A percentile compares a stretch with the other conserved stretches of the same genome.
Conservation (phyloP, 768 basidiomycete species). For the Mycena capillaripes region DNA sequence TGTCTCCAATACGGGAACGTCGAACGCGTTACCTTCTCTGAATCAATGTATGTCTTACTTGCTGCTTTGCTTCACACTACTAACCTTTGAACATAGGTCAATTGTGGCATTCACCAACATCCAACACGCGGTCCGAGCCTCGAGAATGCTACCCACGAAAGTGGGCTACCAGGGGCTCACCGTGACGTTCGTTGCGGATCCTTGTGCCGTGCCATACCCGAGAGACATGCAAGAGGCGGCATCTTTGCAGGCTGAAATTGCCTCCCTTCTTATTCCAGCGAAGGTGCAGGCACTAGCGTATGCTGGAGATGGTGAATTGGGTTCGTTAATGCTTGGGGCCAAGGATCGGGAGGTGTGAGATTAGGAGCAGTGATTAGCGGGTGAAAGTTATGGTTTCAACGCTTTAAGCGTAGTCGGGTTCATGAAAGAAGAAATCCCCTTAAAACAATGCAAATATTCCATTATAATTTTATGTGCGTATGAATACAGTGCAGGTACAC, state of each 20-base stretch:
- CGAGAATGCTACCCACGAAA: neutral
- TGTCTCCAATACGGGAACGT: constrained; percentile 5
- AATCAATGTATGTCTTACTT: constrained; percentile 2
- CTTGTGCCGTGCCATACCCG: neutral
- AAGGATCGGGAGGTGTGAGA: no score
- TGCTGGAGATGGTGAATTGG: no score
- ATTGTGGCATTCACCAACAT: constrained; percentile 11
- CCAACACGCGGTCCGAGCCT: neutral
- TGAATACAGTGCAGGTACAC: constrained; percentile 35
- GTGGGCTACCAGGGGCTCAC: neutral
- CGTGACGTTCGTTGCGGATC: neutral
- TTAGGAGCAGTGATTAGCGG: no score
- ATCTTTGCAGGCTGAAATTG: constrained; percentile 5
- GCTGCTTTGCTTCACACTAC: neutral
- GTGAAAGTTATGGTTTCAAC: neutral
- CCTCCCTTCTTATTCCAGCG: constrained; percentile 7
- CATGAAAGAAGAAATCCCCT: no score
- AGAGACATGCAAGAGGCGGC: neutral
- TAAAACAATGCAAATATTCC: neutral
- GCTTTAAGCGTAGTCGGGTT: no score
- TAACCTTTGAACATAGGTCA: neutral
- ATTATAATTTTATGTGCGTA: constrained; percentile 30
- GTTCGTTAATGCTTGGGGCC: no score
- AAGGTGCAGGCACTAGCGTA: neutral
- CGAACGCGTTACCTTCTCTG: constrained; percentile 6